Evolutionary conservation across 2,329 filamentous ascomycete species (phyloP), one percentile per base, ranked within the genome.

Genomic region (Pseudonectria foliicola): DNA sequence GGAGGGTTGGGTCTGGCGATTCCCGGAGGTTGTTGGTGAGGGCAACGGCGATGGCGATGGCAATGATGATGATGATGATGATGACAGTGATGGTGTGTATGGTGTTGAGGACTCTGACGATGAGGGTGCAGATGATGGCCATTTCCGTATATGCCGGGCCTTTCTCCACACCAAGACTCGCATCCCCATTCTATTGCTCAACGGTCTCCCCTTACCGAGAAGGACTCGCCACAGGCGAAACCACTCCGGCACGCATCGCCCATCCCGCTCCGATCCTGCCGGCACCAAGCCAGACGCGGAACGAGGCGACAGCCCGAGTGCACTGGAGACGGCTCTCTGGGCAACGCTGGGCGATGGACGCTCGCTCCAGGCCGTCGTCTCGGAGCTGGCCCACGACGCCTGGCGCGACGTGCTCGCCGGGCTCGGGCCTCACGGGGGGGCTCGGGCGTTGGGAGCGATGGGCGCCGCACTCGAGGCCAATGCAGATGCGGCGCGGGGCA

Each of bases 331-430:
- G 3, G 31, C 39, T 1, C 42, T 53, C 3, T 46, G 44, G 42
- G 29, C 44, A 21, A 27, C 34, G 11, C 47, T 53, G 1, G 25
- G 38, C 11, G 47, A 50, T 6, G 33, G 31, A 2, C 39, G 31
- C 1, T 27, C 40, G 0, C 10, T 41, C 11, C 43, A 53, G 27
- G 43, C 45, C 18, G 31, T 48, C 6, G 28, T 57, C 2, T 44
- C 47, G 8, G 50, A 55, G 24, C 26, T 55, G 2, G 37, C 55
- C 1, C 47, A 54, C 28, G 44, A 51, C 6, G 38, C 44, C 4
- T 59, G 56, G 56, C 35, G 50, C 2, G 42, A 45, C 4, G 45
- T 39, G 6, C 34, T 59, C 1, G 44, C 49, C 16, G 35, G 37
- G 2, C n/a, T 53, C 3, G 39, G 46, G 6, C 41, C 46, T 29